phyloP scores from a whole-genome alignment of 2,329 filamentous ascomycete species.

The Pseudogymnoascus sp. region DNA sequence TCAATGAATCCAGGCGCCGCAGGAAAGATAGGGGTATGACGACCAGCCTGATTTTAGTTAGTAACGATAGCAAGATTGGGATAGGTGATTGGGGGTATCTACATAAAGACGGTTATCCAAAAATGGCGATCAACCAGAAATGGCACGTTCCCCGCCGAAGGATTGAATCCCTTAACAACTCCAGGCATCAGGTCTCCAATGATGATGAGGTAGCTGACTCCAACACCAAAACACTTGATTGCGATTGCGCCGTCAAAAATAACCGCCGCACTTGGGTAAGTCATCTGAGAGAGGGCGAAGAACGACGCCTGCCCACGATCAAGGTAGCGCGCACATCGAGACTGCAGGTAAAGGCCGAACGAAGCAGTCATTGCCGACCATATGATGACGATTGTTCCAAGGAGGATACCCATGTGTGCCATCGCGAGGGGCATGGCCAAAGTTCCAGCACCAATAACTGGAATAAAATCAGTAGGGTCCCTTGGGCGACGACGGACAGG shows the following conservation, averaged over 20 bases:
- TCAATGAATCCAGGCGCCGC: slow-evolving; percentile 83
- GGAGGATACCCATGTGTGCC: slow-evolving; percentile 86
- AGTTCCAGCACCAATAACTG: slow-evolving; percentile 87
- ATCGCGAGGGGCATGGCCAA: slow-evolving; percentile 93
- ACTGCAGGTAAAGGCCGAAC: slow-evolving; percentile 91
- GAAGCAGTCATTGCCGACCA: slow-evolving; percentile 87
- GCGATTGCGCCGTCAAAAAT: slow-evolving; percentile 94
- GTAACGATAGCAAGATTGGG: slow-evolving; percentile 9
- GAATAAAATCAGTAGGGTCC: slow-evolving; percentile 21
- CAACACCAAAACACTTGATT: slow-evolving; percentile 96
- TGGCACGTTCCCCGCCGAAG: slow-evolving; percentile 51
- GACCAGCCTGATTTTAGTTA: slow-evolving; percentile 52
- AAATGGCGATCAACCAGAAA: slow-evolving; percentile 88
- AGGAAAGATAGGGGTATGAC: slow-evolving; percentile 94
- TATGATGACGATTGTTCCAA: slow-evolving; percentile 75
- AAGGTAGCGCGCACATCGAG: slow-evolving; percentile 85
- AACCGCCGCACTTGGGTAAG: slow-evolving; percentile 91
- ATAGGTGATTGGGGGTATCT: slow-evolving; percentile 25
- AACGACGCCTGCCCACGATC: slow-evolving; percentile 85
- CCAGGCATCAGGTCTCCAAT: slow-evolving; percentile 98
- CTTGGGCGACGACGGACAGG: not conserved
- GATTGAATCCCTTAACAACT: slow-evolving; percentile 74
- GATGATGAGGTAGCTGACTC: slow-evolving; percentile 95
- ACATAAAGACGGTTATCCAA: slow-evolving; percentile 98
- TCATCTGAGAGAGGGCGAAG: slow-evolving; percentile 93